A percentile compares a stretch with the other conserved stretches of the same genome.
These are phyloP conservation scores for Camelina hispida DNA, from an alignment of 345 rosid genomes.

Conservation along the genomic window DNA sequence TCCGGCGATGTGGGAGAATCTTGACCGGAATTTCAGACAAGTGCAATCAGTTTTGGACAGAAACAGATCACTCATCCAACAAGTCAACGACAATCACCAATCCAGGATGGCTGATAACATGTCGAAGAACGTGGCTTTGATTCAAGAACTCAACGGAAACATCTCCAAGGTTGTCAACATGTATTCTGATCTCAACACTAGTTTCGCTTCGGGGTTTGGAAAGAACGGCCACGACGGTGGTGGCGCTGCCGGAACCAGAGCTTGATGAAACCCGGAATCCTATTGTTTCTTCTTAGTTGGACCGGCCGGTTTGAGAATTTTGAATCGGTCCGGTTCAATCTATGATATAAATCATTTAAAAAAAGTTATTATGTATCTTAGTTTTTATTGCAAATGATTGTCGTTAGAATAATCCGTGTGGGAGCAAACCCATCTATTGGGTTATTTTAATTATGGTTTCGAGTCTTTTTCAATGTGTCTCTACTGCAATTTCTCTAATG, in stretches of 20 bases:
- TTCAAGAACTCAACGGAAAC: constrained; percentile 87
- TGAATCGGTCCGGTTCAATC: constrained; percentile 24
- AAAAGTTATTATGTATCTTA: background rate
- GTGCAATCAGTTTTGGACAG: constrained; percentile 86
- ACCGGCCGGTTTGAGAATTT: constrained; percentile 41
- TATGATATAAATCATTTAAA: background rate
- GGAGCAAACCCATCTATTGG: constrained; percentile 44
- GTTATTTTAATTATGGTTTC: constrained; percentile 45
- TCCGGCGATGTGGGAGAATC: constrained; percentile 61
- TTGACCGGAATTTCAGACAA: constrained; percentile 59
- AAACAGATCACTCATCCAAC: constrained; percentile 78
- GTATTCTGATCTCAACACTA: constrained; percentile 65
- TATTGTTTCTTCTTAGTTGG: constrained; percentile 23
- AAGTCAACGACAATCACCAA: constrained; percentile 90
- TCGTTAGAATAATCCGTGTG: constrained; percentile 45
- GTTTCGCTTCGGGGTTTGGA: constrained; percentile 54
- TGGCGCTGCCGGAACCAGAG: constrained; percentile 42
- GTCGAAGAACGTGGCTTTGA: constrained; percentile 88
- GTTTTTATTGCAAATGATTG: constrained; percentile 41
- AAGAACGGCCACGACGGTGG: constrained; percentile 39
- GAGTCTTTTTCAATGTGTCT: constrained; percentile 40
- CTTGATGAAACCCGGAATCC: constrained; percentile 29
- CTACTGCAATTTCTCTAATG: constrained; percentile 36
- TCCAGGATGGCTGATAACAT: constrained; percentile 74
- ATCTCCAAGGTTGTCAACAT: constrained; percentile 77